Base-by-base conservation (phyloP, 805 yeast species). In the Pichia heedii region DNA sequence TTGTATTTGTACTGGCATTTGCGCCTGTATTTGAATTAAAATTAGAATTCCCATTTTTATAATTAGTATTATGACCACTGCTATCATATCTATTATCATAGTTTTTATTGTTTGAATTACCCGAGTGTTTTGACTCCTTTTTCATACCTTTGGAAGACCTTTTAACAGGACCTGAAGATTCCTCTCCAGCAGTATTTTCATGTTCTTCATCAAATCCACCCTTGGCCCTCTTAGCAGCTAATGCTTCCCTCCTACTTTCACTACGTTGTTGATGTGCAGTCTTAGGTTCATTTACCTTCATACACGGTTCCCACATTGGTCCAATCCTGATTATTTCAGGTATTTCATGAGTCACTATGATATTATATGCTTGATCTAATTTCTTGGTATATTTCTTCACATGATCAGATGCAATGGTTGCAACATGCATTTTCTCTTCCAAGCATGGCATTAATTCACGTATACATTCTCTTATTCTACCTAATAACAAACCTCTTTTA, bases 361-460 rank as follows among this genome's bases (percentile, higher is more conserved):
- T 83, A 39, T 83, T 84, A 66, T 77, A 89, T 56, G 85, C 95
- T 52, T 82, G 77, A 57, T 89, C 84, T 50, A 93, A 71, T 41
- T 97, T 70, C 41, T 70, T 72, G 43, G 86, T 65, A 55, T 86
- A 84, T 46, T 80, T 77, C 26, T 71, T 66, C 37, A 88, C 72
- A 12, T 81, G 73, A 53, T 89, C 97, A 26, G 85, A 74, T 20
- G 97, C 96, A 33, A 86, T 81, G 1, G 90, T 81, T 5, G 97
- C 90, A 35, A 93, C 96, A 61, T 90, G 97, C 94, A 93, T 87
- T 63, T 93, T 93, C 60, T 93, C 97, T 59, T 90, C 97, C 43
- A 90, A 65, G 48, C 96, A 85, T 1, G 97, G 97, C 68, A 90
- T 78, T 44, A 90, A 70, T 45, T 85, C 95, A 49, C 67, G 70